phyloP scores from a whole-genome alignment of 2,329 filamentous ascomycete species.

The Blastomyces silverae region DNA sequence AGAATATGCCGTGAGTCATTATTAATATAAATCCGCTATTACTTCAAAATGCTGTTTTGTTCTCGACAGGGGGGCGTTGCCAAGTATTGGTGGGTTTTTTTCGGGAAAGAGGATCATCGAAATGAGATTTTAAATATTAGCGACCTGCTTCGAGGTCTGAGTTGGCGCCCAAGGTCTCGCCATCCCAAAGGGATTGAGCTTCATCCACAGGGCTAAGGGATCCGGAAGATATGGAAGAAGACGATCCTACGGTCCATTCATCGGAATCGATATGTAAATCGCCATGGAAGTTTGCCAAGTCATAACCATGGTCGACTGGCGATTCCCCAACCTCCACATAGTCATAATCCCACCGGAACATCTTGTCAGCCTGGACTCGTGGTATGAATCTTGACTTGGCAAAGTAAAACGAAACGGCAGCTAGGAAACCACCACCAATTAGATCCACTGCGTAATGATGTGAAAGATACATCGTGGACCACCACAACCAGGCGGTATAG shows the following conservation, averaged over 20 bases:
- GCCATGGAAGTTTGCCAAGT: slow-evolving; percentile 52
- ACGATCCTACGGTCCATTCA: slow-evolving; percentile 84
- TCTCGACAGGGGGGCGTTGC: slow-evolving; percentile 16
- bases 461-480: slow-evolving; percentile 96
- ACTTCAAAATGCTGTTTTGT: slow-evolving; percentile 23
- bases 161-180: slow-evolving; percentile 35
- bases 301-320: slow-evolving; percentile 44
- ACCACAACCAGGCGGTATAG: slow-evolving; percentile 93
- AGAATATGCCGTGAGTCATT: slow-evolving; percentile 35
- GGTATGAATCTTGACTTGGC: slow-evolving; percentile 75
- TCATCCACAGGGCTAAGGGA: slow-evolving; percentile 58
- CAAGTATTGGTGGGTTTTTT: slow-evolving; percentile 10
- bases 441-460: slow-evolving; percentile 96
- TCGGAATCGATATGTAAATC: slow-evolving; percentile 62
- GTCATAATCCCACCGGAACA: slow-evolving; percentile 90
- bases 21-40: slow-evolving; percentile 21
- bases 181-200: slow-evolving; percentile 42
- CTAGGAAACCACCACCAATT: slow-evolving; percentile 73
- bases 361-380: slow-evolving; percentile 73
- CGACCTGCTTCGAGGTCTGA: slow-evolving; percentile 38
- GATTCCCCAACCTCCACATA: slow-evolving; percentile 77
- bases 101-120: not conserved
- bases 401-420: slow-evolving; percentile 73
- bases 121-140: slow-evolving; percentile 22
- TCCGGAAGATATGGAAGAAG: slow-evolving; percentile 64